Conservation (phyloP, 345 rosid species). For the Eucalyptus marginata region DNA sequence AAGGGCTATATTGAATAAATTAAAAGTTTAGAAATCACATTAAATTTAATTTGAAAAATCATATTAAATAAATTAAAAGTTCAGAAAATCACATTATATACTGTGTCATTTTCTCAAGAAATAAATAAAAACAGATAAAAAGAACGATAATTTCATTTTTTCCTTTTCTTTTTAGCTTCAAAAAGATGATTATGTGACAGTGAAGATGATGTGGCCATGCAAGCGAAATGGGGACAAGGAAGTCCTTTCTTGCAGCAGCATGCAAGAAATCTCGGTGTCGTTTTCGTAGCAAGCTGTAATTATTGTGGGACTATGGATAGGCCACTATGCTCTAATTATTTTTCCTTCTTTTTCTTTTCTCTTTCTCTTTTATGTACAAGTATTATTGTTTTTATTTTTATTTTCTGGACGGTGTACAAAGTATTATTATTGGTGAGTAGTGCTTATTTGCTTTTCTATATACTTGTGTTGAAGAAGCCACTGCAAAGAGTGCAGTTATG, state of each 20-base stretch:
- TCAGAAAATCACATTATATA: accelerated
- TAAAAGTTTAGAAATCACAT: accelerated
- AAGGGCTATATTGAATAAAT: accelerated
- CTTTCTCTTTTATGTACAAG: background rate
- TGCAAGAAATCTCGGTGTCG: background rate
- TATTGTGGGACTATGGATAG: background rate
- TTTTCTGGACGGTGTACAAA: background rate
- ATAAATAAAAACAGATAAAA: background rate
- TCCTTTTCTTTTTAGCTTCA: background rate
- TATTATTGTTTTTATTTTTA: background rate
- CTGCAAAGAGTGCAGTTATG: background rate
- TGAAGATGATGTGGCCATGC: background rate
- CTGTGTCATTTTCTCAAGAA: background rate
- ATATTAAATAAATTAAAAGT: no score
- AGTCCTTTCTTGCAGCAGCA: background rate
- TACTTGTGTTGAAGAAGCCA: background rate
- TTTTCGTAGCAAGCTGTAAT: background rate
- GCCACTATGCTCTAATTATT: background rate
- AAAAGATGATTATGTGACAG: background rate
- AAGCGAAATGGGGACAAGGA: background rate
- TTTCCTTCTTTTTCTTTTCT: background rate
- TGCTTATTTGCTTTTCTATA: background rate
- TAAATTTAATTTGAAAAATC: no score
- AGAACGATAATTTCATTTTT: background rate
- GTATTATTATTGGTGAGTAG: background rate